phyloP scores from a whole-genome alignment of 176 grass and related monocot genomes.

The Zoysia japonica region DNA sequence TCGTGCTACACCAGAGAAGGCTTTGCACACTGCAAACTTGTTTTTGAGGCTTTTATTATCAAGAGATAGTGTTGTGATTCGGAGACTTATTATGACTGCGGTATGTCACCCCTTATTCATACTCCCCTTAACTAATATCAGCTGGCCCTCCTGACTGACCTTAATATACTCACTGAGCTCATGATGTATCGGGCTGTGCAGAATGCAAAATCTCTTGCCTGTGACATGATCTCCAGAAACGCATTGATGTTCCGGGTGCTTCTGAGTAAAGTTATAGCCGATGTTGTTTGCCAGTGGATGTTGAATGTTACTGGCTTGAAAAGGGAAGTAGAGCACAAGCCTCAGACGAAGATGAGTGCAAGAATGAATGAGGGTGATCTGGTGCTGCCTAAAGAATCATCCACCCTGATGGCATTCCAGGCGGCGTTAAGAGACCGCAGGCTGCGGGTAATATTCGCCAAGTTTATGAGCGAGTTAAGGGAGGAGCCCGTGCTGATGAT shows the following conservation, averaged over 20 bases:
- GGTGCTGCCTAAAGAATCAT: constrained; percentile 12
- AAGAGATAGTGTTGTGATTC: constrained; percentile 56
- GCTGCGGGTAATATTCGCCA: constrained; percentile 63
- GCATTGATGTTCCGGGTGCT: constrained; percentile 44
- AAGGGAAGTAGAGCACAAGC: not conserved
- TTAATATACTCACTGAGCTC: not conserved
- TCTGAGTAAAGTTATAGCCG: constrained; percentile 41
- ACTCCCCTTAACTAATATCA: not conserved
- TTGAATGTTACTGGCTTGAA: constrained; percentile 31
- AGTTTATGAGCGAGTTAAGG: constrained; percentile 53
- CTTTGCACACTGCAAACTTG: constrained; percentile 46
- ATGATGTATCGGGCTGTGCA: constrained; percentile 13
- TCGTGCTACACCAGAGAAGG: constrained; percentile 30
- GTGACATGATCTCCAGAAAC: constrained; percentile 60
- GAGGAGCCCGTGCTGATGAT: constrained; percentile 47
- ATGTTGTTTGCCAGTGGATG: constrained; percentile 62
- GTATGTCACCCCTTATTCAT: constrained; percentile 37
- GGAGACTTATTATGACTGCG: constrained; percentile 68
- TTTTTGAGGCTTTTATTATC: constrained; percentile 60
- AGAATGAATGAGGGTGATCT: constrained; percentile 2
- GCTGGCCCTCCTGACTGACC: not conserved
- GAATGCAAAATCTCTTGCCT: constrained; percentile 49
- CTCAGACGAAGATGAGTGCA: not conserved
- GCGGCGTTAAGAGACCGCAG: constrained; percentile 47
- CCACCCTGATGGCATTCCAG: constrained; percentile 29